Base-by-base conservation (phyloP, 2,329 filamentous ascomycete species). In the Alternaria brassicae region DNA sequence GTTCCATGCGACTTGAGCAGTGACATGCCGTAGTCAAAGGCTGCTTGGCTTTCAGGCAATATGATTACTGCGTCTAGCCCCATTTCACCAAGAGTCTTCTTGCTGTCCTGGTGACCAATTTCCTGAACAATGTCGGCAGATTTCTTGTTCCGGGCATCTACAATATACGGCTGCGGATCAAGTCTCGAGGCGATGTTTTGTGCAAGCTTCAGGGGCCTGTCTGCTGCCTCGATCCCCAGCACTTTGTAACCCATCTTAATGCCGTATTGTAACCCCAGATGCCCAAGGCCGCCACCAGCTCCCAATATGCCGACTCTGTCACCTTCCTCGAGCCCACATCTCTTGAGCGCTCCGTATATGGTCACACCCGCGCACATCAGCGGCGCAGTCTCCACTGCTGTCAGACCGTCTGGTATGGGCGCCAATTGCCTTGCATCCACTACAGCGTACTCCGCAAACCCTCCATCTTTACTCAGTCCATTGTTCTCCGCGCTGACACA, bases 41-140 rank as follows among this genome's bases (percentile, higher is more conserved):
- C 81, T 9, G 68, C 71, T 62, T 83, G 82, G 39, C 76, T 80
- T 61, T 83, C 82, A 0, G 81, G 80, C 19, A 83, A 67, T 10
- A 83, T 77, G 30, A 83, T 76, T 13, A 82, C 79, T 1, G 80
- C 79, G 63, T 83, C 81, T 17, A 82, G 65, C 0, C 82, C 82
- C 73, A 79, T 80, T 45, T 83, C 78, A 3, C 67, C 75, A 6
- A 63, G 60, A 5, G 78, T 69, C 3, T 55, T 63, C 62, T 73
- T 74, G 27, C 66, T 70, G 53, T 80, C 78, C 53, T 78, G 74
- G n/a, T 55, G 45, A 1, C 79, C 80, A 1, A 82, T 51, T 17
- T 73, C 55, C 32, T 68, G 68, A 6, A 74, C 71, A 4, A 79
- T 49, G 28, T 73, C 71, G 3, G 67, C 63, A 2, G 75, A 72